Conservation (phyloP, 768 basidiomycete genomes). For the Fomitopsis serialis region DNA sequence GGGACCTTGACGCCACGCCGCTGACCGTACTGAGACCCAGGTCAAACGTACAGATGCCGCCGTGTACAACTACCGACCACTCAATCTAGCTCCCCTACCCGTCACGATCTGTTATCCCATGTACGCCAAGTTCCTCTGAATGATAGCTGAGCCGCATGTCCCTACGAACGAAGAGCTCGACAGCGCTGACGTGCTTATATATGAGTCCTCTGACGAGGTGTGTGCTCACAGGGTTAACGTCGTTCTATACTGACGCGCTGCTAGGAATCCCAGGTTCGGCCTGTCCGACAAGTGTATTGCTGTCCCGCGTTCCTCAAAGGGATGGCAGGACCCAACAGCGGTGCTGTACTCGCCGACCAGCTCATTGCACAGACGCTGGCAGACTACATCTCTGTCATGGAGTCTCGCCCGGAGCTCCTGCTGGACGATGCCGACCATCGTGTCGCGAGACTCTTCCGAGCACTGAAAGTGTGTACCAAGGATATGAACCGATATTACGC, state of each 20-base stretch:
- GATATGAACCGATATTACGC: too few relatives aligned
- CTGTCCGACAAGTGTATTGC: slow-evolving; percentile 11
- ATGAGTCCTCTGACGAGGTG: slow-evolving; percentile 1
- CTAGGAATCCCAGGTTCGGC: slow-evolving; percentile 1
- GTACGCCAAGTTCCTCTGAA: slow-evolving; percentile 4
- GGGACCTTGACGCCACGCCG: too few relatives aligned
- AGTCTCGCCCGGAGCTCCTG: slow-evolving; percentile 7
- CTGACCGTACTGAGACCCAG: too few relatives aligned
- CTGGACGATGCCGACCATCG: background rate
- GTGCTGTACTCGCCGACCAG: slow-evolving; percentile 16
- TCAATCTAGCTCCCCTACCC: slow-evolving; percentile 2
- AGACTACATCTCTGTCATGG: slow-evolving; percentile 10
- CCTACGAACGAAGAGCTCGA: background rate
- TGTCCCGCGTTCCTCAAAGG: slow-evolving; percentile 16
- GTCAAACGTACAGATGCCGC: too few relatives aligned
- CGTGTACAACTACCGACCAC: slow-evolving; percentile 6
- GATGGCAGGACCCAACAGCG: slow-evolving; percentile 14
- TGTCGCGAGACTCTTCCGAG: background rate
- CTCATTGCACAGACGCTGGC: slow-evolving; percentile 14
- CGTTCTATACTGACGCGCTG: background rate
- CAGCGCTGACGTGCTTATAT: background rate
- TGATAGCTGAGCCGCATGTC: background rate
- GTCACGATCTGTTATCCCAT: slow-evolving; percentile 11
- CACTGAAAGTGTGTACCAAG: too few relatives aligned
- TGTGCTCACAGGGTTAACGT: background rate